phyloP scores from a whole-genome alignment of 176 grass and related monocot genomes.

The Zizania latifolia region DNA sequence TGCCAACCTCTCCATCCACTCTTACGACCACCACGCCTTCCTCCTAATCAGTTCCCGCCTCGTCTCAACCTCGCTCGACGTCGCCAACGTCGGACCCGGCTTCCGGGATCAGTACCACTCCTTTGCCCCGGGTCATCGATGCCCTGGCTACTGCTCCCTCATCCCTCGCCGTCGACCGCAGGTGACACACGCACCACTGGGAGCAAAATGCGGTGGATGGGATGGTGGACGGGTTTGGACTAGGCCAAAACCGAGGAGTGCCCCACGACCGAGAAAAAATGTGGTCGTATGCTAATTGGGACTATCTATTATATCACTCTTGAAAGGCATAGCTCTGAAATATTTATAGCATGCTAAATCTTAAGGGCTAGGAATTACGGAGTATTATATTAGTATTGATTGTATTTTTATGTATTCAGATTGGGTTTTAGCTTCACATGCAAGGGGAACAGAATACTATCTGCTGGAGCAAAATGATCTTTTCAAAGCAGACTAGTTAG shows the following conservation, averaged over 20 bases:
- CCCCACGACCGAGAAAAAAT: no score
- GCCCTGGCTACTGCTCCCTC: conserved; percentile 22
- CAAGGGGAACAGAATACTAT: background rate
- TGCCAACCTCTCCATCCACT: conserved; percentile 24
- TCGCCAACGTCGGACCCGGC: conserved; percentile 42
- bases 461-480: background rate
- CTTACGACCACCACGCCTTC: conserved; percentile 45
- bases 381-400: background rate
- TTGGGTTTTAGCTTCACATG: background rate
- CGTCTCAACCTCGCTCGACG: conserved; percentile 33
- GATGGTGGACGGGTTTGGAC: conserved; percentile 37
- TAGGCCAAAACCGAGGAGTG: no score
- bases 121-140: conserved; percentile 44
- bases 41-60: conserved; percentile 42
- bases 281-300: no score
- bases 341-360: no score
- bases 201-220: conserved; percentile 43
- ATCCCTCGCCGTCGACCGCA: background rate
- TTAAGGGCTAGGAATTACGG: no score
- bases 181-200: background rate
- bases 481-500: background rate
- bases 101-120: conserved; percentile 44
- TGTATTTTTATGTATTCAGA: background rate
- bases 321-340: no score
- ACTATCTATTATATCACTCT: no score